Base-by-base conservation (phyloP, 192 early-diverging fungal genomes). In the Coemansia sp. region DNA sequence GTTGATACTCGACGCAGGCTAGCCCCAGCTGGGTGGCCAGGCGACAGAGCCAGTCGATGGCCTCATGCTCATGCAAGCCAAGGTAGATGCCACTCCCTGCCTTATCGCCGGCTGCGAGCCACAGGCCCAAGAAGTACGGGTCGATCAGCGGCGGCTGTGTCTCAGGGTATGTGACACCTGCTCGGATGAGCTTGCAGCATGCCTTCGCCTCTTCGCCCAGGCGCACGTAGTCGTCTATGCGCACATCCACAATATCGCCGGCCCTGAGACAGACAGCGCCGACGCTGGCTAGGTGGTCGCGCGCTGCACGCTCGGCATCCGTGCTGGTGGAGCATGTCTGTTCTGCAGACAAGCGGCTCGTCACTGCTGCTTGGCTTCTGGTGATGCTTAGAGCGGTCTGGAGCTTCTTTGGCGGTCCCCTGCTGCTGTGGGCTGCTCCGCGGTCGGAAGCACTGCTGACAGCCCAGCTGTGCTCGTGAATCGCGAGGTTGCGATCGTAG, bases 221-320 rank as follows among this genome's bases (percentile, higher is more conserved):
- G 31, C 52, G 52, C 52, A 64, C 41, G 62, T 64, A 64, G 33
- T 64, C 42, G 27, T 64, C 62, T 19, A 64, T 45, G 52, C 62
- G 62, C 54, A 64, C 50, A 27, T 64, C 62, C 0, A 41, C 15
- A 20, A 64, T 64, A 27, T 55, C 50, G 52, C 62, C 50, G 9
- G 61, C 36, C 25, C n/a, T 30, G 7, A 53, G 50, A 22, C 50
- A 40, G 22, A 23, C 36, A 37, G 31, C 22, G 41, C 37, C 50
- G 28, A 44, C 41, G 25, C n/a, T 54, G 15, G 61, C 36, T 7
- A 63, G 17, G 50, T 53, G 29, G 31, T 54, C 20, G 28, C 50
- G 50, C 13, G 61, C 61, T 5, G 61, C 61, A 4, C 13, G 61
- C 50, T 63, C 50, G 10, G 60, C 60, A 4, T 44, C 45, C 11